Base-by-base conservation (phyloP, 352 stramenopile species). In the Globisporangium takayamanum region DNA sequence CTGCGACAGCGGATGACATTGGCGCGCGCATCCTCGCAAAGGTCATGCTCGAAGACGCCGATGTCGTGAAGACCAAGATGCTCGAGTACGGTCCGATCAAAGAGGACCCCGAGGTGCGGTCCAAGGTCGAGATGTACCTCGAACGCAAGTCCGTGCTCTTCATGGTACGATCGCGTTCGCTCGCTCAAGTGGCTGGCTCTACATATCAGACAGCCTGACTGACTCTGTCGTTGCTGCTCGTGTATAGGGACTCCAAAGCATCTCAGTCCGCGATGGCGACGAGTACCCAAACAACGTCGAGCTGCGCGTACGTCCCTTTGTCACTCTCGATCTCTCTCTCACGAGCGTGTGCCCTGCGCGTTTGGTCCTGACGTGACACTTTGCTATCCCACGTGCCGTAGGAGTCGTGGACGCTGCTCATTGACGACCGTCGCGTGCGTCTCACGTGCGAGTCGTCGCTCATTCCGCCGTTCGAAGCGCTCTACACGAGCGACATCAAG, bases 71-170 rank as follows among this genome's bases (percentile, higher is more conserved):
- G 60, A 86, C 81, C 33, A 89, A 89, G 55, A 87, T 91, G 70
- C 73, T 91, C 45, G 84, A 94, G 69, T 90, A 87, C 55, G 81
- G 81, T 63, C 84, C 84, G 2, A 89, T 94, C 55, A 84, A 89
- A 50, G 84, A 88, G 60, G 84, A 94, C 63, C 81, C 84, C 2
- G 74, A 89, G n/a, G 80, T 94, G 20, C 77, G 84, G 42, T 89
- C 74, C 64, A 91, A 90, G 60, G 84, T 94, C n/a, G 84, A 94
- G 65, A 87, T 80, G 65, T 88, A 91, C 51, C 64, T 94, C 28
- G 84, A 92, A 50, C 68, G 79, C n/a, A 77, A 84, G 39, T 89
- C 84, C 0, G 81, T 91, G 42, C 70, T 92, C 18, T 94, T 92
- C 47, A 94, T 91, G 84, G 71, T 76, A 51, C n/a, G 59, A 55